Base-by-base conservation (phyloP, 805 yeast genomes). In the Crinitomyces ghanaensis region DNA sequence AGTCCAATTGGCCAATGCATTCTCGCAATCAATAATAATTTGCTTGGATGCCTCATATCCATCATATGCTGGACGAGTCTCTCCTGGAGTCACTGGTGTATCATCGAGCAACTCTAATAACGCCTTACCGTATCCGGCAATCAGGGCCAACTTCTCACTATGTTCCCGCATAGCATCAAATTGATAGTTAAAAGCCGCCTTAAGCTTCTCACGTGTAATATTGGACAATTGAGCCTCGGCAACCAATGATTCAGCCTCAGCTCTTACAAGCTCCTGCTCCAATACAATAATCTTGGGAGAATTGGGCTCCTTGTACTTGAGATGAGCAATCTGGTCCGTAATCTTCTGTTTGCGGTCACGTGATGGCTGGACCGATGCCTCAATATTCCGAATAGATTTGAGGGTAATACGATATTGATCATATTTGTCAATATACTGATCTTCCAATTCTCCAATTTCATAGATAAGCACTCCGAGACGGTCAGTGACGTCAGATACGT, bases 111-210 rank as follows among this genome's bases (percentile, higher is more conserved):
- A 75, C 70, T 91, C 97, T 56, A 91, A 72, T 47, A 88, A 67
- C 28, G 95, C 95, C 71, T 88, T 88, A 67, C 97, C 97, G 71
- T 91, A 91, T 56, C 96, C 96, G 50, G 97, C 96, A 66, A 88
- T 88, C 50, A 91, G 70, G 34, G 97, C 97, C 49, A 82, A 72
- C 69, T 91, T 91, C 71, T 91, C 97, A 50, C 95, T 74, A 61
- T 78, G 77, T 68, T 88, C 98, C 62, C 95, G 81, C 45, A 80
- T 68, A 38, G 96, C 82, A 60, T 91, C 97, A 51, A 88, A 88
- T 65, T 88, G 95, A 66, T 88, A 86, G 68, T 81, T 77, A 72
- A 82, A 91, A 35, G 96, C 93, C 46, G 95, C 91, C 78, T 91
- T 91, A 59, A 88, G 71, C 70, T 86, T 86, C 67, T 86, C 96